A percentile compares a stretch with the other conserved stretches of the same genome.
Conservation (phyloP, 1,139 yeast species). For the Suhomyces guaymorum region DNA sequence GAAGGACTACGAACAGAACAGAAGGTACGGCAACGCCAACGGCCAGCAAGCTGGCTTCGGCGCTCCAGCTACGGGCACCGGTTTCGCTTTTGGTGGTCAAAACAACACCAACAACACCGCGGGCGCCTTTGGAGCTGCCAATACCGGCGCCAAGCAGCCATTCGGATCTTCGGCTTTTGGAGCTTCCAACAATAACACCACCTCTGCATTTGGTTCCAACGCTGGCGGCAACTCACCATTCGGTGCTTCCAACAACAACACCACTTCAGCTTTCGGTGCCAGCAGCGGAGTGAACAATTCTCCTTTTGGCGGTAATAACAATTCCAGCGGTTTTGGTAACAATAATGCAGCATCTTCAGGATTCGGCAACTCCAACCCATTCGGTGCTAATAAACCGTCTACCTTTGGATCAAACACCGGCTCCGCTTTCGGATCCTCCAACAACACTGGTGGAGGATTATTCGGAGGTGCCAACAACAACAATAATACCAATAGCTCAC, state of each 20-base stretch:
- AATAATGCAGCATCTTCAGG: constrained; percentile 10
- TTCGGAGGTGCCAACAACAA: constrained; percentile 26
- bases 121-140: no score
- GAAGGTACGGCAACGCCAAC: constrained; percentile 55
- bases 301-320: constrained; percentile 17
- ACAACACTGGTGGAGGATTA: constrained; percentile 22
- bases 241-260: constrained; percentile 17
- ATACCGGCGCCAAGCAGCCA: no score
- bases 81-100: constrained; percentile 26
- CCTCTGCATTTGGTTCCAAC: constrained; percentile 19
- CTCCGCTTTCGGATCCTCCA: constrained; percentile 11
- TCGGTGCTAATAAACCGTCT: constrained; percentile 22
- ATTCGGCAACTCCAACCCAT: constrained; percentile 20
- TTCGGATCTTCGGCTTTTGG: constrained; percentile 28
- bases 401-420: constrained; percentile 15
- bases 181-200: constrained; percentile 18
- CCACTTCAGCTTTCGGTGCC: constrained; percentile 23
- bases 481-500: constrained; percentile 15
- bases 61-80: constrained; percentile 21
- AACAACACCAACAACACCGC: no score
- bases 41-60: constrained; percentile 18
- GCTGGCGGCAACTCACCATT: constrained; percentile 20
- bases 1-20: constrained; percentile 80
- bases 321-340: constrained; percentile 9
- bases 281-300: constrained; percentile 11